phyloP scores from a whole-genome alignment of 495 filamentous ascomycete species.

The Penicillium tannophilum region DNA sequence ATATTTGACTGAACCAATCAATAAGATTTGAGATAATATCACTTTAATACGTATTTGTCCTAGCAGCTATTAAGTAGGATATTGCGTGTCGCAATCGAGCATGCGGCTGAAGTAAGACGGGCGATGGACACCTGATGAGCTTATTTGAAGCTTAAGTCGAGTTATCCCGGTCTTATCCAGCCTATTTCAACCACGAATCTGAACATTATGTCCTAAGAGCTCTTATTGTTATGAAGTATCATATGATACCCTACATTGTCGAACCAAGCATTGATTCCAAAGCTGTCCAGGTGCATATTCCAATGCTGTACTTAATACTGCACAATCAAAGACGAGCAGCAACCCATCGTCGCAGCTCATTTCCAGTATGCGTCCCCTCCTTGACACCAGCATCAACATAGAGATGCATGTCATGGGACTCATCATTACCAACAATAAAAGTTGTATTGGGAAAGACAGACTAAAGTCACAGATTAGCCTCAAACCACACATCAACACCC shows the following conservation, averaged over 20 bases:
- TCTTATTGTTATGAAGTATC: no score
- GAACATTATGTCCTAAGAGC: no score
- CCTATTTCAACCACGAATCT: no score
- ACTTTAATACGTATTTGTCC: neutral
- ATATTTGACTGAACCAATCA: slow-evolving; percentile 1
- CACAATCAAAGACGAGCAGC: slow-evolving; percentile 28
- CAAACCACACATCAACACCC: neutral
- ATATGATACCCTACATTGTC: no score
- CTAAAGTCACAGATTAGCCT: slow-evolving; percentile 20
- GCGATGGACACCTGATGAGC: no score
- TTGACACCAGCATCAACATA: slow-evolving; percentile 25
- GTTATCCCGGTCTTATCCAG: no score
- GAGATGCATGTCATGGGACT: slow-evolving; percentile 39
- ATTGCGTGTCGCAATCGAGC: no score
- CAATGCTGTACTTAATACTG: neutral
- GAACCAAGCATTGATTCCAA: neutral
- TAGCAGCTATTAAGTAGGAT: neutral
- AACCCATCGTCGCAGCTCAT: slow-evolving; percentile 35
- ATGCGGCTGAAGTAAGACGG: no score
- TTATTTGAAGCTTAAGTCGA: no score
- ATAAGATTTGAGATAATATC: neutral
- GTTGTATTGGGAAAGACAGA: slow-evolving; percentile 35
- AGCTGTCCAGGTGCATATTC: neutral
- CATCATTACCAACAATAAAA: slow-evolving; percentile 35
- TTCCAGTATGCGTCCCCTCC: slow-evolving; percentile 30